Percentiles rank a stretch among this genome's conserved stretches.
Evolutionary conservation across 768 basidiomycete genomes (phyloP).

Genomic region (Hortiboletus campestris): DNA sequence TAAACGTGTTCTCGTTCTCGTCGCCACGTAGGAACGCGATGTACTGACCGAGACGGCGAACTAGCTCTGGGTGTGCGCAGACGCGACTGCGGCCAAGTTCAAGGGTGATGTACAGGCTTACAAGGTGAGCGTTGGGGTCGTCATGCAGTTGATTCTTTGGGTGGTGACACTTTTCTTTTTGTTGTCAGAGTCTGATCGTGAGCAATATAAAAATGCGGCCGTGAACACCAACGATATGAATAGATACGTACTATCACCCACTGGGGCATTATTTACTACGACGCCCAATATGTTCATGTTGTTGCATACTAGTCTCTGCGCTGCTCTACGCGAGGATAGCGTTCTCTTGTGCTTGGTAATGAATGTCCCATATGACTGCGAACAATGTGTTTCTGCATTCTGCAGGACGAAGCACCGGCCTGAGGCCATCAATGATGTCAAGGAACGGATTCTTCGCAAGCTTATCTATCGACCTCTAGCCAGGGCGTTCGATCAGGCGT

Average conservation of each 20-base stretch:
- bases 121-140: constrained; percentile 54
- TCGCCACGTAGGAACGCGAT: background rate
- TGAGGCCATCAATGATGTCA: too few species aligned
- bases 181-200: constrained; percentile 68
- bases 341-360: too few species aligned
- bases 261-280: background rate
- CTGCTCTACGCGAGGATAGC: background rate
- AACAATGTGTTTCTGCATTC: background rate
- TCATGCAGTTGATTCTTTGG: background rate
- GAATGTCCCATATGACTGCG: background rate
- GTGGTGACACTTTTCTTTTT: background rate
- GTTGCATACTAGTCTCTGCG: background rate
- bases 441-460: too few species aligned
- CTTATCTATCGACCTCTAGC: too few species aligned
- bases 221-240: background rate
- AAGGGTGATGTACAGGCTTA: constrained; percentile 88
- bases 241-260: background rate
- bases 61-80: constrained; percentile 92
- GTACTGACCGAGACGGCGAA: constrained; percentile 2
- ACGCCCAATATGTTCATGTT: background rate
- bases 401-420: background rate
- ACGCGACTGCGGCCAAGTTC: constrained; percentile 79
- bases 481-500: too few species aligned
- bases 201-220: constrained; percentile 65
- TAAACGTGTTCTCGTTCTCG: constrained; percentile 21